A percentile compares a stretch with the other conserved stretches of the same genome.
phyloP scores from a whole-genome alignment of 352 stramenopile genomes.

The Elongisporangium prolatum region DNA sequence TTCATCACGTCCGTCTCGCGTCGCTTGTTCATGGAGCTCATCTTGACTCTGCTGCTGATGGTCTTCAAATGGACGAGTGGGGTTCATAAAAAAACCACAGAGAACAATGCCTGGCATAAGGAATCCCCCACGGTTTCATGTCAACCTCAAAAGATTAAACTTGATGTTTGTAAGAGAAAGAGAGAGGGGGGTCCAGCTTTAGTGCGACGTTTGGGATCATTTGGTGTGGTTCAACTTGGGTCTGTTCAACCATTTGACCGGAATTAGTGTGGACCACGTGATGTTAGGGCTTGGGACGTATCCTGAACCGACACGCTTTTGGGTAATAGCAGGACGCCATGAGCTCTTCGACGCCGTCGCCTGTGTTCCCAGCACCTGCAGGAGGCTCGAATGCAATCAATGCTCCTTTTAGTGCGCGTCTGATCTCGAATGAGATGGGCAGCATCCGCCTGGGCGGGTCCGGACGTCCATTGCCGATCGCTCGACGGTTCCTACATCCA shows the following conservation, averaged over 20 bases:
- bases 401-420: slow-evolving; percentile 20
- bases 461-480: slow-evolving; percentile 28
- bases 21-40: slow-evolving; percentile 77
- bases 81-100: slow-evolving; percentile 5
- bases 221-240: slow-evolving; percentile 11
- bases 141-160: slow-evolving; percentile 14
- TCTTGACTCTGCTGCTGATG: slow-evolving; percentile 21
- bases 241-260: too few relatives aligned
- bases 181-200: slow-evolving; percentile 11
- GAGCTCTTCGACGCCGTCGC: slow-evolving; percentile 1
- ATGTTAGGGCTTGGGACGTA: not conserved
- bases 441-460: slow-evolving; percentile 45
- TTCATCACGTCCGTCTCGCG: slow-evolving; percentile 90
- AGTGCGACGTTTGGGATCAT: slow-evolving; percentile 14
- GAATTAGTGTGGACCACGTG: not conserved
- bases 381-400: not conserved
- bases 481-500: slow-evolving; percentile 7
- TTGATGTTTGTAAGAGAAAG: slow-evolving; percentile 22
- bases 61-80: slow-evolving; percentile 8
- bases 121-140: slow-evolving; percentile 22
- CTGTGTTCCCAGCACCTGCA: not conserved
- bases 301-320: slow-evolving; percentile 4
- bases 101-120: slow-evolving; percentile 7
- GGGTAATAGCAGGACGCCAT: slow-evolving; percentile 13
- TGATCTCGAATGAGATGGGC: slow-evolving; percentile 38